Percentiles rank a stretch among this genome's conserved stretches.
Evolutionary conservation across 2,329 filamentous ascomycete species (phyloP).

Genomic region (Claviceps sp.): DNA sequence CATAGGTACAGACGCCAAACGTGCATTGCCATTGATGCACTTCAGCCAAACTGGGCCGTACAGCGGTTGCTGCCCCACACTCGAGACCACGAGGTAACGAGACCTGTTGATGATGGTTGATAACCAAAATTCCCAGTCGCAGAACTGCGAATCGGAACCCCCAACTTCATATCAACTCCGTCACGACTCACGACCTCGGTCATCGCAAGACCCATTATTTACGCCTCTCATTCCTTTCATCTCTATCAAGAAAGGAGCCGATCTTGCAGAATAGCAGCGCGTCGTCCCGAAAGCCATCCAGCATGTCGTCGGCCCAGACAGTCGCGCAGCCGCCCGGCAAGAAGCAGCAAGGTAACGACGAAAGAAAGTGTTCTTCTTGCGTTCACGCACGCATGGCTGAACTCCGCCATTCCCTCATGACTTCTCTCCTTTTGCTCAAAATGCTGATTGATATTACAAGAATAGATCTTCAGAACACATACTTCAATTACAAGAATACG

Average conservation of each 20-base stretch:
- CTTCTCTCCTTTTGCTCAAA: background rate
- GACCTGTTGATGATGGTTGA: too few relatives aligned
- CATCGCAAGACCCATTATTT: too few relatives aligned
- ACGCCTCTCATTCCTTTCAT: too few relatives aligned
- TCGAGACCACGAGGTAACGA: too few relatives aligned
- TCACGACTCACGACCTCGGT: too few relatives aligned
- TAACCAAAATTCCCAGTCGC: too few relatives aligned
- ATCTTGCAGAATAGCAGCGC: background rate
- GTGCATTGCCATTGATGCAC: too few relatives aligned
- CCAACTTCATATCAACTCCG: too few relatives aligned
- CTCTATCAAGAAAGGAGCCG: background rate
- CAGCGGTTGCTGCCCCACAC: too few relatives aligned
- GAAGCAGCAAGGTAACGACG: conserved; percentile 55
- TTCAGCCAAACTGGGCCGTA: too few relatives aligned
- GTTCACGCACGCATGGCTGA: background rate
- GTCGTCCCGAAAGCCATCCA: background rate
- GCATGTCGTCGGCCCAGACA: conserved; percentile 3
- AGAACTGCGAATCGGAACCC: too few relatives aligned
- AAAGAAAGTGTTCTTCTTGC: background rate
- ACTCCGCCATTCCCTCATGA: background rate
- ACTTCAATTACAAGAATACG: conserved; percentile 62
- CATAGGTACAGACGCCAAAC: too few relatives aligned
- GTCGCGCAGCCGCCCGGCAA: conserved; percentile 37
- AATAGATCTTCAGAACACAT: conserved; percentile 66
- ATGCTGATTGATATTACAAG: background rate